Conservation (phyloP, 257 asterid species). For the Nicotiana otophora region DNA sequence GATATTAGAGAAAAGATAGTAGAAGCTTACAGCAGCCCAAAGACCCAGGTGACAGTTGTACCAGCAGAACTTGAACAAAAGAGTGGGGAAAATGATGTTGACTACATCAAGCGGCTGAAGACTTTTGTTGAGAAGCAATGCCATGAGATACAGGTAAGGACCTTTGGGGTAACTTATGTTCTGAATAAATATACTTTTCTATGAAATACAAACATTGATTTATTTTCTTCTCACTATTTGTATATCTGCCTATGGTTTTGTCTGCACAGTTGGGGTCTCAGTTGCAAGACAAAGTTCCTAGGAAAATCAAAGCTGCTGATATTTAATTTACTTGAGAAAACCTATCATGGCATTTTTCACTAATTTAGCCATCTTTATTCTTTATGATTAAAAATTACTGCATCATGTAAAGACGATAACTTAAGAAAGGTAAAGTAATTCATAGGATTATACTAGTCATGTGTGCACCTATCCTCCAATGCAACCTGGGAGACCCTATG, state of each 20-base stretch:
- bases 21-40: slow-evolving; percentile 69
- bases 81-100: slow-evolving; percentile 61
- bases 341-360: neutral
- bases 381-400: neutral
- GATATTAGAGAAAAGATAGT: slow-evolving; percentile 67
- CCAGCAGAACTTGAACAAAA: slow-evolving; percentile 77
- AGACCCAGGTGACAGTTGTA: slow-evolving; percentile 80
- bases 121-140: slow-evolving; percentile 82
- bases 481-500: neutral
- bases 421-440: neutral
- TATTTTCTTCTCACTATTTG: neutral
- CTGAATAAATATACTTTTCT: neutral
- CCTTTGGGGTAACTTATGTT: neutral
- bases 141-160: slow-evolving; percentile 83
- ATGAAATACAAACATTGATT: neutral
- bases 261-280: neutral
- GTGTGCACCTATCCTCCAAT: neutral
- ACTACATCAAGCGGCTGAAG: slow-evolving; percentile 69
- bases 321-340: neutral
- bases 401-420: neutral
- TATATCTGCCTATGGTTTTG: neutral
- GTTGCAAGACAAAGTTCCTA: neutral
- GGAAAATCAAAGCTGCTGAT: neutral
- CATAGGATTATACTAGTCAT: neutral
- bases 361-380: neutral